These are phyloP conservation scores for Haberlea rhodopensis DNA, from an alignment of 257 asterid genomes.

Conservation along the genomic window DNA sequence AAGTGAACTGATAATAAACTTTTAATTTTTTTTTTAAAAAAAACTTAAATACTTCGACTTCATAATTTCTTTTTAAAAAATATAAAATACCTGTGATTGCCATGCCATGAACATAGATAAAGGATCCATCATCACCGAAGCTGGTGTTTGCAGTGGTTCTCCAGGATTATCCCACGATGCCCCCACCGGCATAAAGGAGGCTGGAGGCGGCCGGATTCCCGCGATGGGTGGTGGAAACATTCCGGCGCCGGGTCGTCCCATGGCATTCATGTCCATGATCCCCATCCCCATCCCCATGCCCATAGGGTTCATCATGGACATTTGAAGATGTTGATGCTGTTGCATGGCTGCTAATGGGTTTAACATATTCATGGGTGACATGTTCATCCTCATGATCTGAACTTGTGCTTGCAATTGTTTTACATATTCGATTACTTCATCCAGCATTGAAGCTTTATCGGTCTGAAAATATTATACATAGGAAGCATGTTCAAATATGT, in stretches of 20 bases:
- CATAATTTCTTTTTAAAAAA: too few relatives aligned
- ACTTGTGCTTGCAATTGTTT: conserved; percentile 77
- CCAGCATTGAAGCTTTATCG: conserved; percentile 84
- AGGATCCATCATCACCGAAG: conserved; percentile 40
- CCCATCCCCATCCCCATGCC: conserved; percentile 47
- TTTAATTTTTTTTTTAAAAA: too few relatives aligned
- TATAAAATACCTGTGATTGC: conserved; percentile 58
- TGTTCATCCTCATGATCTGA: conserved; percentile 67
- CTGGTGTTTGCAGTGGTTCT: conserved; percentile 29
- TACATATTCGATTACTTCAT: conserved; percentile 73
- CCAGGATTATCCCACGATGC: conserved; percentile 55
- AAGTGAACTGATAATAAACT: too few relatives aligned
- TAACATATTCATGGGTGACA: conserved; percentile 55
- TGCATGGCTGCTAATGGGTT: conserved; percentile 74
- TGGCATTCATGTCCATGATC: conserved; percentile 51
- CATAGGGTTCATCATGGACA: conserved; percentile 66
- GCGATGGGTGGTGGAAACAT: conserved; percentile 9
- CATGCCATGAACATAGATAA: conserved; percentile 49
- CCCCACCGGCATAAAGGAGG: conserved; percentile 43
- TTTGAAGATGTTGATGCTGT: conserved; percentile 75
- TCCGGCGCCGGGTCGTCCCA: conserved; percentile 39
- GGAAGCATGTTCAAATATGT: background rate
- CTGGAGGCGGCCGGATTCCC: conserved; percentile 23
- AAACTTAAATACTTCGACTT: too few relatives aligned
- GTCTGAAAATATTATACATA: conserved; percentile 39